Evolutionary conservation across 2,329 filamentous ascomycete genomes (phyloP), one percentile per base, ranked within the genome.

Genomic region (Sporothrix variecibatus): DNA sequence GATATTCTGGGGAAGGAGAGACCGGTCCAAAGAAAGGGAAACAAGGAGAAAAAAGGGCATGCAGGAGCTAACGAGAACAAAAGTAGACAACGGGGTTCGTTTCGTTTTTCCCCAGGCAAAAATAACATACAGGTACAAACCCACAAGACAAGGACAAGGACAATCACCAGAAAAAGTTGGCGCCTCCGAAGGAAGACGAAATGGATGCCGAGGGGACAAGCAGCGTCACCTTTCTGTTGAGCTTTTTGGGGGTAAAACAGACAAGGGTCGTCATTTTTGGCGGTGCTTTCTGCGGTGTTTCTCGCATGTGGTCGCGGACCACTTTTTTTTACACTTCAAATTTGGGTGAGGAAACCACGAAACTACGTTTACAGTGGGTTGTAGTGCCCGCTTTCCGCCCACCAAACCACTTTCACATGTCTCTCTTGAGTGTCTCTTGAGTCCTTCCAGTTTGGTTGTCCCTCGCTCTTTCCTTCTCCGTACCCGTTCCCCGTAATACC

Each of bases 361-460:
- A 34, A 34, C 34, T 34, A 34, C 8, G 8, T 60, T 60, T 60
- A 34, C 56, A 60, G 60, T 64, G 60, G 34, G 20, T 20, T 43
- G 34, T 46, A 65, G 62, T 20, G 62, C 23, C 62, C 62, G 62
- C 68, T 58, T 31, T 46, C 40, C 53, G 40, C 38, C 26, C 43
- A 20, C n/a, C n/a, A 23, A 46, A 9, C 28, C 68, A 72, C 70
- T 72, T 72, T 72, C 70, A 72, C 70, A 72, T 72, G 70, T 46
- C 34, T 56, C n/a, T n/a, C n/a, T n/a, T n/a, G n/a, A n/a, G n/a
- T n/a, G n/a, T n/a, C n/a, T n/a, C 9, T 15, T 56, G 2, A 2
- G 51, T 56, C 9, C 51, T 56, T 56, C 15, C 43, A 17, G 12
- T 49, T 2, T 43, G 40, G 40, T 11, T 40, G 17, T 46, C 26